phyloP scores from a whole-genome alignment of 2,329 filamentous ascomycete species.

The Hymenoscyphus infarciens region DNA sequence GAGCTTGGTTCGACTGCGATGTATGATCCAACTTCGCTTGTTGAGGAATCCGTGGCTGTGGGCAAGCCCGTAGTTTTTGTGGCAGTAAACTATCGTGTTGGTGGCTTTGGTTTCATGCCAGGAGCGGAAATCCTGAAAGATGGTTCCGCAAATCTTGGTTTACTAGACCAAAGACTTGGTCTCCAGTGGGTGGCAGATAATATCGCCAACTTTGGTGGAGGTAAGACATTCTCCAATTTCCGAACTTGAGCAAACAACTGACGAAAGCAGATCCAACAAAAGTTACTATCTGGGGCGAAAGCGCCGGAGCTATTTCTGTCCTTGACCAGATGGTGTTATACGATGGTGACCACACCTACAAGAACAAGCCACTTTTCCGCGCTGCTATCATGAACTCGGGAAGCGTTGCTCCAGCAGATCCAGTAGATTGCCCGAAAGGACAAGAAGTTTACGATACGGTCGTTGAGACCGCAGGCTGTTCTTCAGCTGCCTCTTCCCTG shows the following conservation, averaged over 20 bases:
- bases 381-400: slow-evolving; percentile 77
- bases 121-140: slow-evolving; percentile 65
- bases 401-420: slow-evolving; percentile 56
- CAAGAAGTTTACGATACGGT: slow-evolving; percentile 64
- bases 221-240: slow-evolving; percentile 12
- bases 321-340: slow-evolving; percentile 74
- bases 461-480: slow-evolving; percentile 59
- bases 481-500: slow-evolving; percentile 52
- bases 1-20: slow-evolving; percentile 49
- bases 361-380: slow-evolving; percentile 70
- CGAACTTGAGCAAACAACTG: neutral
- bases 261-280: slow-evolving; percentile 35
- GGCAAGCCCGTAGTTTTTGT: slow-evolving; percentile 70
- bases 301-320: slow-evolving; percentile 67
- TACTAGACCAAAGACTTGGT: slow-evolving; percentile 68
- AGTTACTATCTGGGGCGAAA: slow-evolving; percentile 45
- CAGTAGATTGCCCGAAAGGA: slow-evolving; percentile 62
- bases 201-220: slow-evolving; percentile 73
- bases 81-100: slow-evolving; percentile 73
- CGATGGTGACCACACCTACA: slow-evolving; percentile 69
- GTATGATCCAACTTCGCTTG: slow-evolving; percentile 50
- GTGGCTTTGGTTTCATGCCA: slow-evolving; percentile 70
- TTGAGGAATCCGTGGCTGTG: slow-evolving; percentile 43
- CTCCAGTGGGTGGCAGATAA: slow-evolving; percentile 77
- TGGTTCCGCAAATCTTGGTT: slow-evolving; percentile 66